Evolutionary conservation across 371 early-diverging fungal species (phyloP).

Genomic region (Circinella minor): DNA sequence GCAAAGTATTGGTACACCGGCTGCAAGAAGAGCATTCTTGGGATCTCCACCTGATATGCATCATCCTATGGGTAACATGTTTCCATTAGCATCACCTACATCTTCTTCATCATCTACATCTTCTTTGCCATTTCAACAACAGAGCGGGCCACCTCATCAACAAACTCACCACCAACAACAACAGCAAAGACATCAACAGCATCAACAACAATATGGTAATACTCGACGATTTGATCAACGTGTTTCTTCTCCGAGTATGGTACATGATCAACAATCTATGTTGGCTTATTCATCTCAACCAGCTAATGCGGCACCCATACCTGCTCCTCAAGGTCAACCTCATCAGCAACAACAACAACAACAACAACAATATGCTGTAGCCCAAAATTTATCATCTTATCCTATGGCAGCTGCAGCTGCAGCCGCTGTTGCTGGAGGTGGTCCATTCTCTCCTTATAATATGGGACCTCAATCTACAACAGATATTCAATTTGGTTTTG

Average conservation of each 20-base stretch:
- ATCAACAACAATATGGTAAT: slow-evolving; percentile 23
- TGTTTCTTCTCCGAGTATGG: slow-evolving; percentile 20
- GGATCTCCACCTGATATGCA: slow-evolving; percentile 19
- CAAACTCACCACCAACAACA: neutral
- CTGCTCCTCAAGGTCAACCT: slow-evolving; percentile 16
- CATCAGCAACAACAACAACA: slow-evolving; percentile 19
- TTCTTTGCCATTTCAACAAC: slow-evolving; percentile 32
- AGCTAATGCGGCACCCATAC: slow-evolving; percentile 12
- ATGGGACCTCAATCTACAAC: slow-evolving; percentile 9
- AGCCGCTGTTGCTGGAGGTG: slow-evolving; percentile 1
- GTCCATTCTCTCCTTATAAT: slow-evolving; percentile 17
- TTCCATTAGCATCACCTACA: slow-evolving; percentile 41
- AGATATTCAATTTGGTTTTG: slow-evolving; percentile 19
- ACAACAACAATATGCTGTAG: slow-evolving; percentile 16
- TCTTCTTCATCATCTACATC: slow-evolving; percentile 48
- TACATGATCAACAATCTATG: slow-evolving; percentile 7
- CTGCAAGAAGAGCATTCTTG: slow-evolving; percentile 14
- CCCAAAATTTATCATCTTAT: slow-evolving; percentile 5
- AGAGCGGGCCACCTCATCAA: no score
- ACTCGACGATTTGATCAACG: slow-evolving; percentile 17
- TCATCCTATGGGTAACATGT: slow-evolving; percentile 16
- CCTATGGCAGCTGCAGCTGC: slow-evolving; percentile 14
- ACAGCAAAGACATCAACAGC: slow-evolving; percentile 21
- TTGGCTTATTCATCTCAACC: slow-evolving; percentile 13
- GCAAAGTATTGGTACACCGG: slow-evolving; percentile 7